Percentiles rank a stretch among this genome's conserved stretches.
phyloP scores from a whole-genome alignment of 163 green algal genomes.

The Trebouxia gelatinosa region DNA sequence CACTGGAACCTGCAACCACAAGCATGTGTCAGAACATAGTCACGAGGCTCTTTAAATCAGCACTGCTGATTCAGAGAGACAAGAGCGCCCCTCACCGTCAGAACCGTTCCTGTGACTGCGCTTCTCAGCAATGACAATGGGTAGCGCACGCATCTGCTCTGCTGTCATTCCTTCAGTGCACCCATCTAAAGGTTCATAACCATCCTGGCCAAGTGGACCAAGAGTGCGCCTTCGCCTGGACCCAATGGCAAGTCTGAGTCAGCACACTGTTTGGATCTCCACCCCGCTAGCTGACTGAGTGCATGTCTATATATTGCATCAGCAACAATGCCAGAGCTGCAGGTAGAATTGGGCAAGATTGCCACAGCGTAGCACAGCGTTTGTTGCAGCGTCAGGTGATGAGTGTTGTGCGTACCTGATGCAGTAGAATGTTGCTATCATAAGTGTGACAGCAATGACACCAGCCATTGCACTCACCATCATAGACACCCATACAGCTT shows the following conservation, averaged over 20 bases:
- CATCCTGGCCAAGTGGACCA: conserved; percentile 17
- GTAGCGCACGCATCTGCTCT: conserved; percentile 65
- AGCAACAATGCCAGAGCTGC: not conserved
- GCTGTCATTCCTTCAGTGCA: conserved; percentile 58
- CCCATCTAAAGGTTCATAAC: conserved; percentile 34
- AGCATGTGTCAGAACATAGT: not conserved
- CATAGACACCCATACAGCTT: conserved; percentile 64
- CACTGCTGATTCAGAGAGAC: not conserved
- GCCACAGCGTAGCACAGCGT: too few species aligned
- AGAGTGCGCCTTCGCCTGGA: not conserved
- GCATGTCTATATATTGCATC: not conserved
- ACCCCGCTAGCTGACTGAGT: not conserved
- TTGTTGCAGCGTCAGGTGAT: not conserved
- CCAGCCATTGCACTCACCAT: conserved; percentile 69
- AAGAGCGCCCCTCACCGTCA: not conserved
- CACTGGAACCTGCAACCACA: conserved; percentile 7
- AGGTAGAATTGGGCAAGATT: too few species aligned
- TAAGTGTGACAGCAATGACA: conserved; percentile 70
- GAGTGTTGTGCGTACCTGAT: conserved; percentile 44
- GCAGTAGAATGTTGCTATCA: conserved; percentile 78
- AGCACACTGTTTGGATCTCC: too few species aligned
- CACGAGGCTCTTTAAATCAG: not conserved
- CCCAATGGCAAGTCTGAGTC: too few species aligned
- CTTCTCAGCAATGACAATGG: conserved; percentile 69
- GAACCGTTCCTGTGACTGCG: not conserved